A percentile compares a stretch with the other conserved stretches of the same genome.
These are phyloP conservation scores for Lachnum nothofagi DNA, from an alignment of 2,329 filamentous ascomycete species.

Conservation along the genomic window DNA sequence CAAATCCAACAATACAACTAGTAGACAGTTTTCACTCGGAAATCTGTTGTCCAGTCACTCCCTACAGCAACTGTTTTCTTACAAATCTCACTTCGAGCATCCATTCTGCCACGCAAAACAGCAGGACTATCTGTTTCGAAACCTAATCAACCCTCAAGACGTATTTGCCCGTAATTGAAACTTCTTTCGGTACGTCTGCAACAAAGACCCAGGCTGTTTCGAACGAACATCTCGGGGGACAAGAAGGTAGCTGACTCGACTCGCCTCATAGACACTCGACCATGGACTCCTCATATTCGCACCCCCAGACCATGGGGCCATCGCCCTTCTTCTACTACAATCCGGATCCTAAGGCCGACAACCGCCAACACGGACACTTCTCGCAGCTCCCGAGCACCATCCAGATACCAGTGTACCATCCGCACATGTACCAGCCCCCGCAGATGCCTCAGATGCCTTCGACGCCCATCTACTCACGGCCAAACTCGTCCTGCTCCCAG, in stretches of 20 bases:
- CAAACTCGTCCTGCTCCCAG: constrained; percentile 61
- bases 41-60: constrained; percentile 37
- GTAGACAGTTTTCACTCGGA: constrained; percentile 32
- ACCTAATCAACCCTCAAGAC: constrained; percentile 19
- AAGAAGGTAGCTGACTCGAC: constrained; percentile 2
- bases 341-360: constrained; percentile 67
- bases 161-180: constrained; percentile 8
- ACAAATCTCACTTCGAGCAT: constrained; percentile 13
- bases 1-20: constrained; percentile 27
- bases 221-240: background rate
- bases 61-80: constrained; percentile 24
- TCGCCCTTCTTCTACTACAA: constrained; percentile 84
- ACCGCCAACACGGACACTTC: constrained; percentile 72
- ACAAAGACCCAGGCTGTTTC: background rate
- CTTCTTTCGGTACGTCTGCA: constrained; percentile 18
- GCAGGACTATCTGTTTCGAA: constrained; percentile 13
- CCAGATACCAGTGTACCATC: constrained; percentile 48
- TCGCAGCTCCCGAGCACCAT: constrained; percentile 50
- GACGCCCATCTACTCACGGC: constrained; percentile 60
- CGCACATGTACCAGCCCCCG: constrained; percentile 50
- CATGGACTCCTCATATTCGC: constrained; percentile 33
- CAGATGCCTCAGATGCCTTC: constrained; percentile 58
- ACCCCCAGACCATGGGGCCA: constrained; percentile 58
- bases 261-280: constrained; percentile 9
- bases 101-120: constrained; percentile 9